A percentile compares a stretch with the other conserved stretches of the same genome.
phyloP scores from a whole-genome alignment of 2,329 filamentous ascomycete genomes.

The Apiospora koreana region DNA sequence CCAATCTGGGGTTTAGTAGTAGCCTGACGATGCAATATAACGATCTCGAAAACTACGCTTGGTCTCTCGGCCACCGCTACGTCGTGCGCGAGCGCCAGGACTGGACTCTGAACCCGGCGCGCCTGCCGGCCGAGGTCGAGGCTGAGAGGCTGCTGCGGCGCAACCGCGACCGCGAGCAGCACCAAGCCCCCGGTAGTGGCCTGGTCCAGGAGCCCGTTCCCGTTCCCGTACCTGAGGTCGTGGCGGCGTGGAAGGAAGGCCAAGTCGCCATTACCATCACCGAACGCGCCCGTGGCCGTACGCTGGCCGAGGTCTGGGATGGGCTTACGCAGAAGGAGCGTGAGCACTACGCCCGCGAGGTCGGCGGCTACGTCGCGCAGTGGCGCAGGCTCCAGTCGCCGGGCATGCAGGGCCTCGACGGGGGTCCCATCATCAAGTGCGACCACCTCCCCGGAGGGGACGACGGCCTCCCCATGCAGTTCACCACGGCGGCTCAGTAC shows the following conservation, averaged over 20 bases:
- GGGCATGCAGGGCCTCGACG: conserved; percentile 20
- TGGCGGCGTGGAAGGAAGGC: conserved; percentile 30
- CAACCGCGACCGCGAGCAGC: not conserved
- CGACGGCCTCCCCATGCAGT: conserved; percentile 16
- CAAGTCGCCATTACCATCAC: conserved; percentile 28
- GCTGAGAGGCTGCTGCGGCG: conserved; percentile 19
- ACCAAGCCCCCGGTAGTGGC: too few species aligned
- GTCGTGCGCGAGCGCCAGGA: conserved; percentile 26
- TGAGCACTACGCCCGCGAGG: conserved; percentile 24
- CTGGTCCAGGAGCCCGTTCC: not conserved
- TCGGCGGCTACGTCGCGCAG: conserved; percentile 20
- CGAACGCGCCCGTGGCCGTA: conserved; percentile 22
- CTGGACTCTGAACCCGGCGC: conserved; percentile 15
- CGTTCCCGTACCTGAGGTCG: conserved; percentile 25
- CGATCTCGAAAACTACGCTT: conserved; percentile 25
- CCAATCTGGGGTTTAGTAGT: conserved; percentile 21
- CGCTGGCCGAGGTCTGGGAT: conserved; percentile 30
- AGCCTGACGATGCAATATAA: conserved; percentile 27
- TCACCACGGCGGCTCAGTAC: conserved; percentile 21
- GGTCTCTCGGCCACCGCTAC: conserved; percentile 28
- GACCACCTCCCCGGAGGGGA: conserved; percentile 23
- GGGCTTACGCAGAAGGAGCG: conserved; percentile 16
- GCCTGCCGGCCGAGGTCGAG: conserved; percentile 21
- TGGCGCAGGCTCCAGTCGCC: conserved; percentile 25
- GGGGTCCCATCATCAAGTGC: conserved; percentile 21